Evolutionary conservation across 495 filamentous ascomycete genomes (phyloP).

Genomic region (Friedmanniomyces endolithicus): DNA sequence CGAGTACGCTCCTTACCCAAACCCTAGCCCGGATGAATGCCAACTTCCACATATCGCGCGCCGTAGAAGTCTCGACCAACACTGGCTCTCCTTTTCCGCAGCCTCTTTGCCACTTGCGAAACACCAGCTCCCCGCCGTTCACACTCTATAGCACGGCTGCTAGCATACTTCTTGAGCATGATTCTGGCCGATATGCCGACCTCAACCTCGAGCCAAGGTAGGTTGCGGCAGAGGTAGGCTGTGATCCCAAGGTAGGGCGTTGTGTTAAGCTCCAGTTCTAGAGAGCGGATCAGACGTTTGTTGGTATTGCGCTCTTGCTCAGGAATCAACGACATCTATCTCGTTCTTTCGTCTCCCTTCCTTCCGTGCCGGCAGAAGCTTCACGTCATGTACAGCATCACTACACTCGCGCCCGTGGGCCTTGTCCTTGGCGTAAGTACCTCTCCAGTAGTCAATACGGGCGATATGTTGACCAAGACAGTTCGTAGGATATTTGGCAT

Average conservation of each 20-base stretch:
- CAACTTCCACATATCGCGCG: neutral
- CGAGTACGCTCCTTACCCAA: too few species aligned
- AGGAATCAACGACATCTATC: neutral
- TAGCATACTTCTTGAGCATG: neutral
- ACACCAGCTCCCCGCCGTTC: neutral
- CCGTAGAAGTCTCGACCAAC: neutral
- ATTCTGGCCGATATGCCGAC: neutral
- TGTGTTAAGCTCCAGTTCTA: neutral
- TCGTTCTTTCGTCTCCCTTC: neutral
- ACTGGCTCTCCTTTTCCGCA: neutral
- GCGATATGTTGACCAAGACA: neutral
- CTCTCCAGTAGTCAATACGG: neutral
- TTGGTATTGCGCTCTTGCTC: neutral
- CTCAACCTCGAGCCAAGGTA: neutral
- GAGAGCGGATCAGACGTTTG: neutral
- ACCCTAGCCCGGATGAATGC: neutral
- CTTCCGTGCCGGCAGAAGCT: neutral
- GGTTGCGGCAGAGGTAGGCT: conserved; percentile 5
- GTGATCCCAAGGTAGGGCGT: neutral
- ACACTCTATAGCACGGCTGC: neutral
- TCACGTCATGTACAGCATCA: conserved; percentile 5
- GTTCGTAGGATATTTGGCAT: conserved; percentile 5
- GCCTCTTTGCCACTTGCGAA: too few species aligned
- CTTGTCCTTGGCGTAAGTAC: conserved; percentile 1
- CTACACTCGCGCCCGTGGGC: conserved; percentile 4